phyloP scores from a whole-genome alignment of 306 rosid species.

The Vigna trinervia region DNA sequence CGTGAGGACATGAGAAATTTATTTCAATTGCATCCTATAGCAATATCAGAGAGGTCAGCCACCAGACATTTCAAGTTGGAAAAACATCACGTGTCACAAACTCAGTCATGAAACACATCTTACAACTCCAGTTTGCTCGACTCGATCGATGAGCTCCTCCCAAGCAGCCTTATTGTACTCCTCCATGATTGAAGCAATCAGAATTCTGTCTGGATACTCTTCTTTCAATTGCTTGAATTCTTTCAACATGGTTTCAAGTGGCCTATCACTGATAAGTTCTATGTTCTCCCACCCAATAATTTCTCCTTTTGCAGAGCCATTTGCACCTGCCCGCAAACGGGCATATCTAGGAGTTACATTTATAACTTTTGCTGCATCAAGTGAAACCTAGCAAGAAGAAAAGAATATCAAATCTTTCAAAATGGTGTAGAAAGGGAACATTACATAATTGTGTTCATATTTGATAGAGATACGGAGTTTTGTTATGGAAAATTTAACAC shows the following conservation, averaged over 20 bases:
- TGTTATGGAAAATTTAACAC: too few species aligned
- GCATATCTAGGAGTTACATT: constrained; percentile 98
- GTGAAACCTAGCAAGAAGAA: constrained; percentile 68
- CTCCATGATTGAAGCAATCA: constrained; percentile 97
- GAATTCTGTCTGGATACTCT: constrained; percentile 91
- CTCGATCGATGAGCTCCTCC: constrained; percentile 95
- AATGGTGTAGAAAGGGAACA: neutral
- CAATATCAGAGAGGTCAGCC: constrained; percentile 32
- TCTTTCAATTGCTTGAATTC: constrained; percentile 86
- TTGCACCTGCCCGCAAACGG: constrained; percentile 68
- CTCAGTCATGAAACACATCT: constrained; percentile 44
- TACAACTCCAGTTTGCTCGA: constrained; percentile 97
- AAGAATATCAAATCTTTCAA: constrained; percentile 34
- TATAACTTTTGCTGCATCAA: constrained; percentile 90
- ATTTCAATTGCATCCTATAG: constrained; percentile 88
- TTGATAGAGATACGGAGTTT: too few species aligned
- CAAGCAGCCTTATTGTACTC: constrained; percentile 92
- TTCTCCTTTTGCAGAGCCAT: constrained; percentile 81
- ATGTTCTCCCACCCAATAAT: constrained; percentile 98
- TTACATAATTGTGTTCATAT: too few species aligned
- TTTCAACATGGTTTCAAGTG: constrained; percentile 89
- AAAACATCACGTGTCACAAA: neutral
- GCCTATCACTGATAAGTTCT: constrained; percentile 90
- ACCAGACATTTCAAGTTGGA: constrained; percentile 8
- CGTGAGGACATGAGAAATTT: constrained; percentile 96